These are phyloP conservation scores for Chytriomyces confervae DNA, from an alignment of 192 early-diverging fungal genomes.

Conservation along the genomic window DNA sequence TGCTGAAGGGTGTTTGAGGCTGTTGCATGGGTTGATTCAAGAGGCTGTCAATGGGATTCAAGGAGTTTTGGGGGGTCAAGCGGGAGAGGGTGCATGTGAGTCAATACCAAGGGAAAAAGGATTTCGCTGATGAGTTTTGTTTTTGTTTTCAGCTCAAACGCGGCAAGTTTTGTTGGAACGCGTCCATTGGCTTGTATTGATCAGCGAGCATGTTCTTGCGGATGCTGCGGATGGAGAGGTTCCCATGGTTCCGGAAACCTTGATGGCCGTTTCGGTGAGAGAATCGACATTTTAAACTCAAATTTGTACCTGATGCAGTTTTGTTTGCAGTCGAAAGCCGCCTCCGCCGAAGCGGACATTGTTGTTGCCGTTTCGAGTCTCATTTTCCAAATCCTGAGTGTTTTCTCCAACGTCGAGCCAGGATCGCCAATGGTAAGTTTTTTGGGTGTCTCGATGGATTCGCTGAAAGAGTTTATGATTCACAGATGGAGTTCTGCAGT, in stretches of 20 bases:
- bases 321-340: not conserved
- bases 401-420: slow-evolving; percentile 27
- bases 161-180: slow-evolving; percentile 62
- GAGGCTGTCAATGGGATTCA: slow-evolving; percentile 59
- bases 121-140: not conserved
- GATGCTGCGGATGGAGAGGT: slow-evolving; percentile 73
- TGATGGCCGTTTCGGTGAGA: slow-evolving; percentile 64
- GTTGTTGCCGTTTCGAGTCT: slow-evolving; percentile 24
- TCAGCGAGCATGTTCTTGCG: slow-evolving; percentile 70
- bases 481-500: slow-evolving; percentile 66
- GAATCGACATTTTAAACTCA: not conserved
- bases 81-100: not conserved
- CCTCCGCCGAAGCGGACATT: slow-evolving; percentile 14
- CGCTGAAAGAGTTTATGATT: not conserved
- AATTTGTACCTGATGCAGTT: not conserved
- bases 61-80: slow-evolving; percentile 43
- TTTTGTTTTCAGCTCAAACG: slow-evolving; percentile 7
- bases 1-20: slow-evolving; percentile 53
- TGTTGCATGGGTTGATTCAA: slow-evolving; percentile 56
- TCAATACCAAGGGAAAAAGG: no score
- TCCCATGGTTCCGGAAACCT: slow-evolving; percentile 66
- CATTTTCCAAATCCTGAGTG: slow-evolving; percentile 36
- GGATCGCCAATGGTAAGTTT: slow-evolving; percentile 20
- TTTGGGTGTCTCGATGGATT: not conserved
- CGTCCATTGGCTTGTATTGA: slow-evolving; percentile 76